phyloP scores from a whole-genome alignment of 495 filamentous ascomycete genomes.

The Coniosporium apollinis region DNA sequence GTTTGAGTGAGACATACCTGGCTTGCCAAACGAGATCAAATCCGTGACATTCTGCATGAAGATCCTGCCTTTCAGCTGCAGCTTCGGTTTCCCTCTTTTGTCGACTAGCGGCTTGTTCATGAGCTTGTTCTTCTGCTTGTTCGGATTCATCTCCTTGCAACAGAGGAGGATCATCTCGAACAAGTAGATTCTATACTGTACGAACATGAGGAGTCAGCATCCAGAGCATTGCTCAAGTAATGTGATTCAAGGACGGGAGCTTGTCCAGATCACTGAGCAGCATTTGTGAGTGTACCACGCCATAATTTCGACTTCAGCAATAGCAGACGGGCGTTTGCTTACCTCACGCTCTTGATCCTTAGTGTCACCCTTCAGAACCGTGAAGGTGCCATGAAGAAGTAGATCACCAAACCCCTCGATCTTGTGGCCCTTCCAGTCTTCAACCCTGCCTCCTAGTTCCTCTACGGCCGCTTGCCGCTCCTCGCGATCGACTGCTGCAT shows the following conservation, averaged over 20 bases:
- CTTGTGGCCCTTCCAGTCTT: conserved; percentile 91
- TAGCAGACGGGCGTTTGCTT: too few species aligned
- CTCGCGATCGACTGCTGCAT: conserved; percentile 77
- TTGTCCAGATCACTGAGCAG: too few species aligned
- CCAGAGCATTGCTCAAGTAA: too few species aligned
- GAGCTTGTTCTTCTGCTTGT: conserved; percentile 63
- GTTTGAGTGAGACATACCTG: conserved; percentile 37
- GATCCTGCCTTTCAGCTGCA: conserved; percentile 91
- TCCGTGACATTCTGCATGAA: conserved; percentile 99
- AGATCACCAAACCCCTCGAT: conserved; percentile 82
- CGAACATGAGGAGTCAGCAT: too few species aligned
- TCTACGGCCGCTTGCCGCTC: conserved; percentile 61
- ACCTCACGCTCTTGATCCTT: conserved; percentile 26
- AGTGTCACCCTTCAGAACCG: conserved; percentile 69
- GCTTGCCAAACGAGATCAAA: conserved; percentile 63
- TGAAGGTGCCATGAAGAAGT: conserved; percentile 80
- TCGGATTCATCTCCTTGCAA: conserved; percentile 85
- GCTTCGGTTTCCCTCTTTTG: conserved; percentile 58
- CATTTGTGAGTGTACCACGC: too few species aligned
- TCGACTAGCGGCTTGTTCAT: conserved; percentile 53
- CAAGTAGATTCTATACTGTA: conserved; percentile 89
- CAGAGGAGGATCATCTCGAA: conserved; percentile 92
- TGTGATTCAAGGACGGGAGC: too few species aligned
- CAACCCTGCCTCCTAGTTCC: conserved; percentile 69
- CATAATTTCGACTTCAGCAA: too few species aligned